These are phyloP conservation scores for Leccinum sublutescens DNA, from an alignment of 768 basidiomycete genomes.

Conservation along the genomic window DNA sequence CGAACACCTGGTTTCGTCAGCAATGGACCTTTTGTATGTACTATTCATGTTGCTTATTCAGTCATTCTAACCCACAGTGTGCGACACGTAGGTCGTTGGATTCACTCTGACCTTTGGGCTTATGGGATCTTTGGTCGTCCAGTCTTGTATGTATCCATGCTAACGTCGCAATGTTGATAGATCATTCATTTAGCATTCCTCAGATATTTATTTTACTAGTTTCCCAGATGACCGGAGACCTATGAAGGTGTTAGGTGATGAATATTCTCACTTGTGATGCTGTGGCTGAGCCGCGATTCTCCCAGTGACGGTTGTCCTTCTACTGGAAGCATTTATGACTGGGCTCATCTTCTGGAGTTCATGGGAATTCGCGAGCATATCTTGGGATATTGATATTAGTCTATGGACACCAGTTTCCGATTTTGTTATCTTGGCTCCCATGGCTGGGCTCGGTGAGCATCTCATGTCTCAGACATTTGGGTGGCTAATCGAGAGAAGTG, in stretches of 20 bases:
- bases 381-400: too few relatives aligned
- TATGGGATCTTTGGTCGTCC: slow-evolving; percentile 8
- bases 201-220: background rate
- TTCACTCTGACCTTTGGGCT: slow-evolving; percentile 15
- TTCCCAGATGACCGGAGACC: background rate
- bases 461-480: background rate
- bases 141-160: too few relatives aligned
- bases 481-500: background rate
- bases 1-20: background rate
- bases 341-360: background rate
- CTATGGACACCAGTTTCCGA: too few relatives aligned
- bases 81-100: slow-evolving; percentile 11
- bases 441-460: background rate
- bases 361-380: accelerated
- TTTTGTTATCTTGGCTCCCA: background rate
- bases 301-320: background rate
- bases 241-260: background rate
- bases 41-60: background rate
- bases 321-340: background rate
- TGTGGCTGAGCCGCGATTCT: background rate
- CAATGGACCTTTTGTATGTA: background rate
- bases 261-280: background rate
- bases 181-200: background rate
- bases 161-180: background rate
- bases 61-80: background rate